These are phyloP conservation scores for Epichloe uncinata DNA, from an alignment of 2,329 filamentous ascomycete genomes.

Conservation along the genomic window DNA sequence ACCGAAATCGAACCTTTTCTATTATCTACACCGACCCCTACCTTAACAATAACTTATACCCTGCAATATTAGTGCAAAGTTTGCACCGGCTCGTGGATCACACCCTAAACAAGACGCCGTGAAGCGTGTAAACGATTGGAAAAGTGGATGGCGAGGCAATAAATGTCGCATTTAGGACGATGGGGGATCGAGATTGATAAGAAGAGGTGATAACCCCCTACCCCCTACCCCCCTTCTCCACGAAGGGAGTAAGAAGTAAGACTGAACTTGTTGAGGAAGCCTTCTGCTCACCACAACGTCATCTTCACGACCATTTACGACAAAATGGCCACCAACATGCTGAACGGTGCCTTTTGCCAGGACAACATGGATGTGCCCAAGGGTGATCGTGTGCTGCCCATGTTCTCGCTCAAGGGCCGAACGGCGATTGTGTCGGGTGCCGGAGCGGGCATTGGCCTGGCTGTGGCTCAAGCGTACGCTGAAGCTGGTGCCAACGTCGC, in stretches of 20 bases:
- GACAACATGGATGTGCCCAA: constrained; percentile 37
- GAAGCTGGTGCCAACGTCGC: constrained; percentile 61
- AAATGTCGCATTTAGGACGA: neutral
- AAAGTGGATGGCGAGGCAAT: neutral
- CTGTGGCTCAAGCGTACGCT: constrained; percentile 49
- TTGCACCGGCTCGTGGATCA: too few relatives aligned
- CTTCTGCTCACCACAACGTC: neutral
- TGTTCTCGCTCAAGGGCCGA: constrained; percentile 57
- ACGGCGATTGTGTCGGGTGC: constrained; percentile 59
- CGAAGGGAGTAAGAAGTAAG: too few relatives aligned
- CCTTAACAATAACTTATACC: too few relatives aligned
- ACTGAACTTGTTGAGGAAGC: too few relatives aligned
- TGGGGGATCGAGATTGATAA: neutral
- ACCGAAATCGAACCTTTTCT: too few relatives aligned
- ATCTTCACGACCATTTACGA: neutral
- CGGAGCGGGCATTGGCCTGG: constrained; percentile 52
- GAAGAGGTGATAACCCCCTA: neutral
- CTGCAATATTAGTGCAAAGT: too few relatives aligned
- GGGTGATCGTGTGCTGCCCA: constrained; percentile 41
- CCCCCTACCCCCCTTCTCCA: neutral
- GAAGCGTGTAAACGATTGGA: too few relatives aligned
- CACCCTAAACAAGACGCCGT: too few relatives aligned
- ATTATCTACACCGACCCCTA: too few relatives aligned
- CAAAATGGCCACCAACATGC: constrained; percentile 26
- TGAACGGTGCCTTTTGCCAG: constrained; percentile 40